Evolutionary conservation across 495 filamentous ascomycete genomes (phyloP).

Genomic region (Daldinia bambusicola): DNA sequence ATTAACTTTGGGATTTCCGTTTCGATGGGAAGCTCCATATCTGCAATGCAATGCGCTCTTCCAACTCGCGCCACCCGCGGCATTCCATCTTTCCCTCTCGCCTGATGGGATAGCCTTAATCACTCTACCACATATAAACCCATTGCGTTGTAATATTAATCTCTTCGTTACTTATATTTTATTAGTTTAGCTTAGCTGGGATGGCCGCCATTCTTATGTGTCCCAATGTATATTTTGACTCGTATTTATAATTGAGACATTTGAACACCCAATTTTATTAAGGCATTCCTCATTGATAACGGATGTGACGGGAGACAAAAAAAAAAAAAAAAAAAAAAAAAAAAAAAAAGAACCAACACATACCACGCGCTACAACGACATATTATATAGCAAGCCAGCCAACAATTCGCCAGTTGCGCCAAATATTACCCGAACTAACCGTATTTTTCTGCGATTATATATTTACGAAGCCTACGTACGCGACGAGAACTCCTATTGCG

Average conservation of each 20-base stretch:
- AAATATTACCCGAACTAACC: not conserved
- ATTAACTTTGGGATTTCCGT: constrained; percentile 1
- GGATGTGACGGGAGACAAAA: constrained; percentile 38
- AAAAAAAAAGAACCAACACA: not conserved
- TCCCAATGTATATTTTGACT: constrained; percentile 15
- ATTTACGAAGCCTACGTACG: constrained; percentile 6
- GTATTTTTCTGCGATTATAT: not conserved
- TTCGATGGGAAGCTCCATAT: not conserved
- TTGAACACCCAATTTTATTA: not conserved
- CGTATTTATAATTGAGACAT: constrained; percentile 27
- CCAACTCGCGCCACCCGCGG: constrained; percentile 23
- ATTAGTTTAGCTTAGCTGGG: not conserved
- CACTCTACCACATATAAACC: not conserved
- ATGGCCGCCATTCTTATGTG: constrained; percentile 26
- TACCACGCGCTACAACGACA: constrained; percentile 5
- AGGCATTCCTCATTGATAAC: constrained; percentile 15
- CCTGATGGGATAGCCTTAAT: constrained; percentile 6
- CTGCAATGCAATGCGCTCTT: not conserved
- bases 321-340: not conserved
- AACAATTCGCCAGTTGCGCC: not conserved
- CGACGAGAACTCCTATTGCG: constrained; percentile 1
- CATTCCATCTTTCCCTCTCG: constrained; percentile 4
- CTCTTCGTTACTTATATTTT: not conserved
- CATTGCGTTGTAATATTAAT: not conserved
- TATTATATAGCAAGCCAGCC: not conserved